Evolutionary conservation across 2,329 filamentous ascomycete genomes (phyloP), one percentile per base, ranked within the genome.

Genomic region (Ceratocystis lukuohia): DNA sequence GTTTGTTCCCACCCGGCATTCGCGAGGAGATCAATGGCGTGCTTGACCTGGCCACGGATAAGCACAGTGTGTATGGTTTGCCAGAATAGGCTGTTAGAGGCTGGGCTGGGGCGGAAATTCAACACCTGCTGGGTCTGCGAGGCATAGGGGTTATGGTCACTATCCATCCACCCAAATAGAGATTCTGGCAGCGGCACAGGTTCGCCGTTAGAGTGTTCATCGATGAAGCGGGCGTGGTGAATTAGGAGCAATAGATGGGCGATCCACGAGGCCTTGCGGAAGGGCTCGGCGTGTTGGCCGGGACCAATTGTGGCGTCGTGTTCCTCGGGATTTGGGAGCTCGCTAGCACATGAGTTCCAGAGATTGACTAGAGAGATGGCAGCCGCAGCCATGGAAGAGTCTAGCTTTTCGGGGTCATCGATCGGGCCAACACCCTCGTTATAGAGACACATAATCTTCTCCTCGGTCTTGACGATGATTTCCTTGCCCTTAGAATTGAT

Each of bases 21-120:
- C 67, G 80, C 82, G 61, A 97, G 79, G 33, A 96, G 75, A 61
- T 81, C 77, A n/a, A 87, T 80, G 1, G 87, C 86, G 53, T 84
- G 84, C 15, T 74, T 71, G 56, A 96, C 82, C 67, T 88, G 86
- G 53, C 92, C 93, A 61, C 91, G 88, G 30, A 96, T 78, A 25
- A 92, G 79, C 15, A 85, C 80, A 66, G 84, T 84, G 71, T 87
- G 88, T n/a, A 96, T 78, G 1, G 85, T 85, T 72, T 92, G 89
- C 93, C 93, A 97, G 76, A 91, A 97, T 45, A 88, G 79, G 30
- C 81, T 78, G 71, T 94, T 89, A 56, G 85, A 84, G 1, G 90
- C 88, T 25, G 91, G 89, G 68, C 88, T 88, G 0, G 89, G 88
- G 59, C 80, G 80, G 70, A 85, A 77, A 33, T 80, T 79, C 69